Percentiles rank a stretch among this genome's conserved stretches.
phyloP scores from a whole-genome alignment of 148 eudicot species.

The Persicaria maculosa region DNA sequence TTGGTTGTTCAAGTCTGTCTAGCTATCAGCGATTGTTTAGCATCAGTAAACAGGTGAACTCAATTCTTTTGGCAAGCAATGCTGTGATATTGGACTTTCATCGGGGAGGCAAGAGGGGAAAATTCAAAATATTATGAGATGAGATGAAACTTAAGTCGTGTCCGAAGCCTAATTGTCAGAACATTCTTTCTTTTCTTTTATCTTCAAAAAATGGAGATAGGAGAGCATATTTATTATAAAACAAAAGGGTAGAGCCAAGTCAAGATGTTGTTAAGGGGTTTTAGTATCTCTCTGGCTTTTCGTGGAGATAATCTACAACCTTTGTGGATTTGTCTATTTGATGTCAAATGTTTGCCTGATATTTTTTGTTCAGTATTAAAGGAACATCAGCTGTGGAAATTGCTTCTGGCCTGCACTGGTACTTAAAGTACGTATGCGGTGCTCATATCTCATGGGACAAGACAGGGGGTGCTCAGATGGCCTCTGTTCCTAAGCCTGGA shows the following conservation, averaged over 20 bases:
- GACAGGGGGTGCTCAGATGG: conserved; percentile 80
- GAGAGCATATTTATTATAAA: not conserved
- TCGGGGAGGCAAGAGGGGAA: no score
- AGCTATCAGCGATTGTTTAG: not conserved
- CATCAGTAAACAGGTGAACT: not conserved
- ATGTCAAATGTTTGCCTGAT: not conserved
- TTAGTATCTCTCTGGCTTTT: not conserved
- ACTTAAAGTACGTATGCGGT: conserved; percentile 72
- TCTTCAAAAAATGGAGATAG: not conserved
- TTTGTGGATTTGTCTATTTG: not conserved
- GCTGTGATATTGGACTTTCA: no score
- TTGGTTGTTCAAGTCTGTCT: not conserved
- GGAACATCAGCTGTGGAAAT: conserved; percentile 84
- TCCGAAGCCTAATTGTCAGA: not conserved
- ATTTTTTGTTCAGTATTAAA: conserved; percentile 42
- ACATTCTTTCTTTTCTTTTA: not conserved
- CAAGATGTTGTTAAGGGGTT: not conserved
- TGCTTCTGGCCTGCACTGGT: conserved; percentile 90
- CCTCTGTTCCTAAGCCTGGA: conserved; percentile 65
- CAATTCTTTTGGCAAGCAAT: not conserved
- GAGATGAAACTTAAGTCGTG: not conserved
- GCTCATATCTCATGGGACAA: conserved; percentile 98
- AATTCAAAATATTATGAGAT: not conserved
- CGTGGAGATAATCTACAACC: not conserved
- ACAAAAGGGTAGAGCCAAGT: not conserved